Evolutionary conservation across 345 rosid species (phyloP).

Genomic region (Adansonia digitata): DNA sequence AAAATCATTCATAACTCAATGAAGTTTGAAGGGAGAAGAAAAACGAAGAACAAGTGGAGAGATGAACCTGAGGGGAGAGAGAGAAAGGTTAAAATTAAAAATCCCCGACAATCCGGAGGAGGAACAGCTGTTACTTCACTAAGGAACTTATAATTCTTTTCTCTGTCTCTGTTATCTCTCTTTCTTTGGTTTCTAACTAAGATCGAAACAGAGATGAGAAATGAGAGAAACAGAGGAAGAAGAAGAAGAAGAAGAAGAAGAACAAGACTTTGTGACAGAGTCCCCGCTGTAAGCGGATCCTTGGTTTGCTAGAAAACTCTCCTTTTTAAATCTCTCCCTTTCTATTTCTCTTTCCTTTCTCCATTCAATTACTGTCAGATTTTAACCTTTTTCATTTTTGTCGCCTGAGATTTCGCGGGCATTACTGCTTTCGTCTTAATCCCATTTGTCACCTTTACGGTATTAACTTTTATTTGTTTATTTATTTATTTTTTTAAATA

Average conservation of each 20-base stretch:
- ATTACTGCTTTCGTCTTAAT: not conserved
- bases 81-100: constrained; percentile 23
- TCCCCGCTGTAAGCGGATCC: not conserved
- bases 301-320: not conserved
- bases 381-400: not conserved
- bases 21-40: not conserved
- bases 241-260: not conserved
- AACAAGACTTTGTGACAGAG: not conserved
- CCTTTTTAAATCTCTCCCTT: not conserved
- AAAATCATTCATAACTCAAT: not conserved
- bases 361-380: not conserved
- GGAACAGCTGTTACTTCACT: not conserved
- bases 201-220: not conserved
- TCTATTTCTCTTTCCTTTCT: not conserved
- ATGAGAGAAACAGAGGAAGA: not conserved
- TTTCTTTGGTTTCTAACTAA: not conserved
- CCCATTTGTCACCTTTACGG: not conserved
- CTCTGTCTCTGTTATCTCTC: not conserved
- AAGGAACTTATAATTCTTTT: constrained; percentile 10
- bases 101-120: constrained; percentile 16
- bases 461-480: too few relatives aligned
- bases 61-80: constrained; percentile 12
- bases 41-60: not conserved
- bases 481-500: too few relatives aligned
- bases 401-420: not conserved